Conservation (phyloP, 2,329 filamentous ascomycete species). For the Aulographum hederae region DNA sequence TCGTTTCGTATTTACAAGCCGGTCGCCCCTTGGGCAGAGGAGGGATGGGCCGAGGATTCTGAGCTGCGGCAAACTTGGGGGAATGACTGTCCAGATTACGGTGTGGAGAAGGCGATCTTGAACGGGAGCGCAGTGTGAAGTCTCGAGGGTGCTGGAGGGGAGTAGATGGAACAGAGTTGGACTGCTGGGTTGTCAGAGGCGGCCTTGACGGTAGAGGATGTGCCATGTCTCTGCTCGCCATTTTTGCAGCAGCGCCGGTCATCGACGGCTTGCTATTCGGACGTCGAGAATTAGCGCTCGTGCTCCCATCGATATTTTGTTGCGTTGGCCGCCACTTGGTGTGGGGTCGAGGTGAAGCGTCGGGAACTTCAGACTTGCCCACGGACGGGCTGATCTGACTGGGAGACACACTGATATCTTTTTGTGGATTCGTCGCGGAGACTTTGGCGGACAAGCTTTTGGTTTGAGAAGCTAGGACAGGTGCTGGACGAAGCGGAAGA, state of each 20-base stretch:
- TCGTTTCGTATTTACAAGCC: conserved; percentile 78
- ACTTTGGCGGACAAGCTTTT: too few relatives aligned
- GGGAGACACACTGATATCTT: too few relatives aligned
- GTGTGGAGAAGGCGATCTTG: conserved; percentile 62
- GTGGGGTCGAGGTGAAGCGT: too few relatives aligned
- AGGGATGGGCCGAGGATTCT: too few relatives aligned
- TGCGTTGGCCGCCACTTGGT: too few relatives aligned
- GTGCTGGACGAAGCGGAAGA: too few relatives aligned
- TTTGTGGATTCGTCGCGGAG: too few relatives aligned
- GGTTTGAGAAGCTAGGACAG: too few relatives aligned
- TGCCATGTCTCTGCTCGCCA: conserved; percentile 12
- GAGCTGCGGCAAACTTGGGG: conserved; percentile 54
- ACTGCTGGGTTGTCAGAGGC: conserved; percentile 44
- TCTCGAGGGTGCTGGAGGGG: conserved; percentile 77
- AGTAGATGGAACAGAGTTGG: conserved; percentile 83
- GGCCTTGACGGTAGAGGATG: conserved; percentile 21
- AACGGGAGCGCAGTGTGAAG: conserved; percentile 60
- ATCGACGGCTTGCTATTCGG: conserved; percentile 18
- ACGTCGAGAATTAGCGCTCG: too few relatives aligned
- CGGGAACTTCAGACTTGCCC: too few relatives aligned
- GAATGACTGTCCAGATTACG: conserved; percentile 54
- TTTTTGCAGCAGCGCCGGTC: conserved; percentile 15
- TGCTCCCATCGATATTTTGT: conserved; percentile 23
- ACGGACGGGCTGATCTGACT: too few relatives aligned
- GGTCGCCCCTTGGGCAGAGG: conserved; percentile 43